Conservation (phyloP, 148 eudicot genomes). For the Nepenthes mirabilis region DNA sequence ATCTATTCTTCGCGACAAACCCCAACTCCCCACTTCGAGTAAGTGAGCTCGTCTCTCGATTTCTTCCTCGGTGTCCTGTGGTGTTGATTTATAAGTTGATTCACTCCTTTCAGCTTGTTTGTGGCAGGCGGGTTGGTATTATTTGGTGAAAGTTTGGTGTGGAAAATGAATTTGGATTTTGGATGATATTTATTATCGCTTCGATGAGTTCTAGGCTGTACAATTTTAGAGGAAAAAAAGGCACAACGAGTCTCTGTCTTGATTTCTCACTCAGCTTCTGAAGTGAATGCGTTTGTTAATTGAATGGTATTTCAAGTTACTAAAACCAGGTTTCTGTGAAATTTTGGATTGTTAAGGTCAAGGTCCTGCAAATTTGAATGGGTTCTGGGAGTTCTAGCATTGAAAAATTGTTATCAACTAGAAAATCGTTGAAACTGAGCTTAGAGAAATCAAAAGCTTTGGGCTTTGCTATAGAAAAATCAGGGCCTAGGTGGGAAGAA, state of each 20-base stretch:
- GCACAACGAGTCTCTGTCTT: no score
- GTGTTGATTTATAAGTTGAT: background rate
- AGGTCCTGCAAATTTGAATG: conserved; percentile 1
- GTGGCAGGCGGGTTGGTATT: background rate
- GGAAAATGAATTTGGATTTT: background rate
- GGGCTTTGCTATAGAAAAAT: conserved; percentile 33
- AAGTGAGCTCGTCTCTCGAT: conserved; percentile 3
- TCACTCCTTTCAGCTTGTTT: no score
- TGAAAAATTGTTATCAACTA: conserved; percentile 36
- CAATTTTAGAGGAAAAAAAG: background rate
- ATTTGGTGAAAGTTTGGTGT: conserved; percentile 5
- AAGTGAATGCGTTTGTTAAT: background rate
- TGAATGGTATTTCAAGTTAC: background rate
- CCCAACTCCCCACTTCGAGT: background rate
- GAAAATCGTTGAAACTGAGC: conserved; percentile 34
- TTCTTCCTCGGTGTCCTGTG: background rate
- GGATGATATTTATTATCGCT: background rate
- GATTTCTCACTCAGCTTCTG: no score
- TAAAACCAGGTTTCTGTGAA: background rate
- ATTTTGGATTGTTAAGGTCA: background rate
- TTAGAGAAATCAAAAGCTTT: conserved; percentile 46
- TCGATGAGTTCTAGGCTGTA: conserved; percentile 5
- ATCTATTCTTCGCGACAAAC: background rate
- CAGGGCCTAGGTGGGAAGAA: conserved; percentile 60
- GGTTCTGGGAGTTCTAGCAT: conserved; percentile 9